Evolutionary conservation across 2,329 filamentous ascomycete genomes (phyloP).

Genomic region (Drechslerella stenobrocha): DNA sequence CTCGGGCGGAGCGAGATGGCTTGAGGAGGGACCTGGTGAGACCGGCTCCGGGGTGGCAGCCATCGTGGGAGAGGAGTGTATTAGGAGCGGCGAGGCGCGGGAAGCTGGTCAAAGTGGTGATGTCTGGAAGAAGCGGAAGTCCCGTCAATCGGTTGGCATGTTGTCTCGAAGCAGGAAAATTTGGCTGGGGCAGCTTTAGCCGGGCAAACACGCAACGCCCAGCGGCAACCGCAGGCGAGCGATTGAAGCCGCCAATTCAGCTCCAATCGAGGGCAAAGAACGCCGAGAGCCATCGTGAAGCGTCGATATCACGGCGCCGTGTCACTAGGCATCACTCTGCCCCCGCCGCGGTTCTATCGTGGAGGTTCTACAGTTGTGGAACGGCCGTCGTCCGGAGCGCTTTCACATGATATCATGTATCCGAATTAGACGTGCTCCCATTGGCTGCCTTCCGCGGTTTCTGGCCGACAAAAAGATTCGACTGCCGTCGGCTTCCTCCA

Average conservation of each 20-base stretch:
- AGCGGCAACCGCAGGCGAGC: slow-evolving; percentile 24
- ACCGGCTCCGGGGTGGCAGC: slow-evolving; percentile 51
- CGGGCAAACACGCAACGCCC: slow-evolving; percentile 30
- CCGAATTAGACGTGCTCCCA: slow-evolving; percentile 26
- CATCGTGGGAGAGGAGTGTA: slow-evolving; percentile 50
- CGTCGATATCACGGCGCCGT: background rate
- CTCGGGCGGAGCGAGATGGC: slow-evolving; percentile 35
- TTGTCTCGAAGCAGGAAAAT: slow-evolving; percentile 46
- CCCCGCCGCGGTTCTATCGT: background rate
- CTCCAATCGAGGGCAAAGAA: background rate
- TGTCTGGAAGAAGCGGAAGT: slow-evolving; percentile 13
- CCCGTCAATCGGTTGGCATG: slow-evolving; percentile 15
- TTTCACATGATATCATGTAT: slow-evolving; percentile 49
- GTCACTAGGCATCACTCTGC: background rate
- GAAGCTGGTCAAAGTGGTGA: slow-evolving; percentile 1
- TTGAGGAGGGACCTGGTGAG: slow-evolving; percentile 50
- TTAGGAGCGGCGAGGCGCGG: slow-evolving; percentile 13
- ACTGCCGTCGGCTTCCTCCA: slow-evolving; percentile 8
- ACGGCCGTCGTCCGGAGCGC: background rate
- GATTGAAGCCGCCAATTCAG: background rate
- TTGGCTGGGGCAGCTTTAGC: slow-evolving; percentile 44
- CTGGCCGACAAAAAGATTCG: slow-evolving; percentile 39
- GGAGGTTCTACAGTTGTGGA: background rate
- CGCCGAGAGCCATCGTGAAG: background rate
- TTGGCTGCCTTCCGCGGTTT: slow-evolving; percentile 43